These are phyloP conservation scores for Coemansia sp. DNA, from an alignment of 371 early-diverging fungal genomes.

Conservation along the genomic window DNA sequence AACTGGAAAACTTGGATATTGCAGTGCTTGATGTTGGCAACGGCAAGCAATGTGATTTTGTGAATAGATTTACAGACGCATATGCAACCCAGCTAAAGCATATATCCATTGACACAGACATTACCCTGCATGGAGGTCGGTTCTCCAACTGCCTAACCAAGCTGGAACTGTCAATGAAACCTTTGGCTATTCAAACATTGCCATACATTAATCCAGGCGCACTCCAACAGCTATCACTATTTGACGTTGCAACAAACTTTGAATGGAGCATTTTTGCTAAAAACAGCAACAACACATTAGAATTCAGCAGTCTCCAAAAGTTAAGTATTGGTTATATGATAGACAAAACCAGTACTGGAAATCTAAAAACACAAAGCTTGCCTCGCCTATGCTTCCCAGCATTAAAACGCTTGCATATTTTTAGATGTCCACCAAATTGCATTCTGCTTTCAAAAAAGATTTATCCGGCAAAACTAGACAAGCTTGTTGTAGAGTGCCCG, in stretches of 20 bases:
- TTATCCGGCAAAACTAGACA: constrained; percentile 6
- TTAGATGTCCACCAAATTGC: constrained; percentile 9
- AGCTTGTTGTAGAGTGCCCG: not conserved
- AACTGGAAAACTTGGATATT: constrained; percentile 1
- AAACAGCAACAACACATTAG: not conserved
- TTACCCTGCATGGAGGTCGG: not conserved
- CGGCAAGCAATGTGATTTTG: not conserved
- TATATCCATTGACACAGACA: constrained; percentile 1
- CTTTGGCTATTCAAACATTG: constrained; percentile 6
- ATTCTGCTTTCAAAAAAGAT: not conserved
- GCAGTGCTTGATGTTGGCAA: not conserved
- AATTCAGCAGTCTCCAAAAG: not conserved
- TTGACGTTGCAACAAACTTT: constrained; percentile 17
- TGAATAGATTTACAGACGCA: not conserved
- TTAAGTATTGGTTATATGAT: constrained; percentile 8
- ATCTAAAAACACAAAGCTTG: not conserved
- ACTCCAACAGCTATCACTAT: constrained; percentile 10
- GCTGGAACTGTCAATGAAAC: constrained; percentile 8
- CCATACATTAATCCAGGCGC: constrained; percentile 3
- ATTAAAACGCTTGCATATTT: not conserved
- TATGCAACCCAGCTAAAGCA: constrained; percentile 1
- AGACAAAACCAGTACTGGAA: not conserved
- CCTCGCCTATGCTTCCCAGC: not conserved
- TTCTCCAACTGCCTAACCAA: constrained; percentile 4
- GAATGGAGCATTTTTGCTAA: constrained; percentile 8